These are phyloP conservation scores for Boletellus sp. DNA, from an alignment of 768 basidiomycete species.

Conservation along the genomic window DNA sequence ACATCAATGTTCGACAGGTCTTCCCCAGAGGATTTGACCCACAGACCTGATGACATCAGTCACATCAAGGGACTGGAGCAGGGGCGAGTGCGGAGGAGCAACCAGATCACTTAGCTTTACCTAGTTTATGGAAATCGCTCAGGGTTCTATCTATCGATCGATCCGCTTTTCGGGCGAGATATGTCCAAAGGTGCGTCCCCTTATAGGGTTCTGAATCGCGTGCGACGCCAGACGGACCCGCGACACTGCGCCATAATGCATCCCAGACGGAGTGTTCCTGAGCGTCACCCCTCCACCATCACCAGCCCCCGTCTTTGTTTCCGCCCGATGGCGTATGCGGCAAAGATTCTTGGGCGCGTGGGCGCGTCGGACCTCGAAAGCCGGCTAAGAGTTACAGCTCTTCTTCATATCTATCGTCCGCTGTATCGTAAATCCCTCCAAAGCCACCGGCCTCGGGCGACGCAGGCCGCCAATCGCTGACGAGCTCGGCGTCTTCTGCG, in stretches of 20 bases:
- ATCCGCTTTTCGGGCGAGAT: constrained; percentile 10
- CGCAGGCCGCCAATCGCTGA: constrained; percentile 46
- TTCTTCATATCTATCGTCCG: constrained; percentile 29
- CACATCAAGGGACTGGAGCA: not conserved
- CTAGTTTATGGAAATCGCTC: constrained; percentile 2
- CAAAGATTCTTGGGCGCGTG: not conserved
- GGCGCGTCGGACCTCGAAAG: constrained; percentile 2
- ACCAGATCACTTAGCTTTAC: not conserved
- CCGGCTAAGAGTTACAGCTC: constrained; percentile 19
- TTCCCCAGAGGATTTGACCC: constrained; percentile 68
- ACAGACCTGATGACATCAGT: constrained; percentile 6
- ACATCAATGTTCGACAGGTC: constrained; percentile 89
- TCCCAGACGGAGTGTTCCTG: not conserved
- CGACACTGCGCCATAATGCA: constrained; percentile 21
- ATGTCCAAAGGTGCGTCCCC: not conserved
- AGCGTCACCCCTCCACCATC: not conserved
- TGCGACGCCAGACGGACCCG: constrained; percentile 12
- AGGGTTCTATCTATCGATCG: constrained; percentile 9
- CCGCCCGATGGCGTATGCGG: not conserved
- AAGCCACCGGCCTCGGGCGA: constrained; percentile 29
- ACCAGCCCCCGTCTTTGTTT: not conserved
- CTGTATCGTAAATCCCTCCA: constrained; percentile 11
- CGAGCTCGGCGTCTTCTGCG: constrained; percentile 31
- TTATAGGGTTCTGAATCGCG: not conserved
- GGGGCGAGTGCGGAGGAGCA: not conserved